Base-by-base conservation (phyloP, 1,284 basidiomycete genomes). In the Cryptococcus sp. region DNA sequence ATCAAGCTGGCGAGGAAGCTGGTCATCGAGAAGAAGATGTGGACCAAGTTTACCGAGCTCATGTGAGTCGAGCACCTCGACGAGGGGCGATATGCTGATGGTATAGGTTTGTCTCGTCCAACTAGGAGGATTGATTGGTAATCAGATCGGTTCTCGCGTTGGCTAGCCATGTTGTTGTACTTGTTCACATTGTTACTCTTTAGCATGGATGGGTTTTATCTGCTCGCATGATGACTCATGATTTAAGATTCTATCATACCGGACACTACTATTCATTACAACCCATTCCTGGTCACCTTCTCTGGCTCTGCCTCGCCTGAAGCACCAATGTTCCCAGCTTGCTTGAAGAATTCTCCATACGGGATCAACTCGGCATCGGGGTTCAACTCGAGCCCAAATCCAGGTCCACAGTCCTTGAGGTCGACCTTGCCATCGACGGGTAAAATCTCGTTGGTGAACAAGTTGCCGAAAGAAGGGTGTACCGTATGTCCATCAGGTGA, bases 1-100 rank as follows among this genome's bases (percentile, higher is more conserved):
- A 73, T 88, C 54, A 76, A 76, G 60, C 76, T 93, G 42, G 89
- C 80, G 51, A 79, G 81, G 56, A 71, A 76, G 60, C 68, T 92
- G 54, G 82, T 80, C 21, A 57, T 62, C 3, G 75, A 82, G 61
- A 77, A 77, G 70, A 81, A 80, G 73, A 68, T 87, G 68, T 82
- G 86, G 74, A 60, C 59, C n/a, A 65, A 68, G 57, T 72, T 70
- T 46, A 39, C 57, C 23, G 48, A 68, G 9, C 49, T 63, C 38
- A 70, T 72, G 69, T 72, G 61, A 51, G 69, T 70, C 28, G n/a
- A 31, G 28, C 28, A 31, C 4, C 3, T 9, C 16, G 14, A n/a
- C n/a, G 19, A 26, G n/a, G 7, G 22, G 23, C 4, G 12, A 9
- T 5, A 35, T 26, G 26, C 35, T 45, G 22, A 33, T 25, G 18